phyloP scores from a whole-genome alignment of 441 rosid species.

The Erodium trifolium region DNA sequence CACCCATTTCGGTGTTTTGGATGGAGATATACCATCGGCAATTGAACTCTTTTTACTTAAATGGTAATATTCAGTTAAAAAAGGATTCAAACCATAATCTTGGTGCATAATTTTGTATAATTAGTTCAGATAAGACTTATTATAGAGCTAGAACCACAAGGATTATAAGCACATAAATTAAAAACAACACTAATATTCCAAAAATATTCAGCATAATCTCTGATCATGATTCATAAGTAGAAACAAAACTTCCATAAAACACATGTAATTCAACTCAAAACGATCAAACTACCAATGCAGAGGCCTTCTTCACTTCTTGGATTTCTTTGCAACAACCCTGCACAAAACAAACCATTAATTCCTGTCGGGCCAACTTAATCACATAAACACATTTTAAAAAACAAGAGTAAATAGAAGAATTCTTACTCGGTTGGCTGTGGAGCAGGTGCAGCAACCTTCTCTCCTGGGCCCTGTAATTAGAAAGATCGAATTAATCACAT shows the following conservation, averaged over 20 bases:
- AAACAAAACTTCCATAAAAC: not conserved
- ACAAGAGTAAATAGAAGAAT: not conserved
- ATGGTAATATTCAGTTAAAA: too few relatives aligned
- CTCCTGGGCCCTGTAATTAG: not conserved
- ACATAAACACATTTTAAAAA: too few relatives aligned
- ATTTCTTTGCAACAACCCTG: not conserved
- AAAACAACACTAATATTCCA: too few relatives aligned
- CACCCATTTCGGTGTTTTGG: too few relatives aligned
- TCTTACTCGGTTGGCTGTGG: not conserved
- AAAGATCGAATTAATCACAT: too few relatives aligned
- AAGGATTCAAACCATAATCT: too few relatives aligned
- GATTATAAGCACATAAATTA: not conserved
- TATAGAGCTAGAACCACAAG: too few relatives aligned
- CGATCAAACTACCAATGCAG: not conserved
- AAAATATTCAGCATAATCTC: not conserved
- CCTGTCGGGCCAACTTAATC: too few relatives aligned
- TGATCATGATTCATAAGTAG: not conserved
- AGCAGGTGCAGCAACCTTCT: not conserved
- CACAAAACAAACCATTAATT: not conserved
- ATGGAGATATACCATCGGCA: too few relatives aligned
- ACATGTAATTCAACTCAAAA: not conserved
- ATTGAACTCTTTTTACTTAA: too few relatives aligned
- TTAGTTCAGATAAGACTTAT: too few relatives aligned
- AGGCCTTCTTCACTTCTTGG: not conserved
- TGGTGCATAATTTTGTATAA: too few relatives aligned